Evolutionary conservation across 257 asterid genomes (phyloP).

Genomic region (Ehretia macrophylla): DNA sequence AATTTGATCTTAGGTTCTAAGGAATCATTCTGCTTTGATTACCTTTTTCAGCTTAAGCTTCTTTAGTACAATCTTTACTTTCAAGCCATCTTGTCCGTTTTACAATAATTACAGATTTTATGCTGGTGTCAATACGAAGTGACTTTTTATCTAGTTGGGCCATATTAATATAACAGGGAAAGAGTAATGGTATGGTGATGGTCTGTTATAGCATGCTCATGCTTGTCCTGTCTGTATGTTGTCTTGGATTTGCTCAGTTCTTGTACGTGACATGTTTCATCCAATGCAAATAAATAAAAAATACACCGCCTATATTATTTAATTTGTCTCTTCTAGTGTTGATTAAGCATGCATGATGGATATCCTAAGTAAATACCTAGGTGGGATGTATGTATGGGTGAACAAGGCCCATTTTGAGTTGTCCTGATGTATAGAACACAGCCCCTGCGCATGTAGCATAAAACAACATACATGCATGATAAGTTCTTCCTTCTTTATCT

Average conservation of each 20-base stretch:
- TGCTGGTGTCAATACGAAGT: too few species aligned
- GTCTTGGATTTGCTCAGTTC: too few species aligned
- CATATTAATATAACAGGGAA: too few species aligned
- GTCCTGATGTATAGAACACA: not conserved
- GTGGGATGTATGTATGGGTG: not conserved
- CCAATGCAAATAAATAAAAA: not conserved
- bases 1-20: not conserved
- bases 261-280: too few species aligned
- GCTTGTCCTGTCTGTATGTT: too few species aligned
- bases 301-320: not conserved
- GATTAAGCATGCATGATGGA: not conserved
- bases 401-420: conserved; percentile 11
- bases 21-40: not conserved
- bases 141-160: too few species aligned
- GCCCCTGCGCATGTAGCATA: not conserved
- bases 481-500: not conserved
- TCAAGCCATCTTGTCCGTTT: not conserved
- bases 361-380: too few species aligned
- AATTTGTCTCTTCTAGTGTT: not conserved
- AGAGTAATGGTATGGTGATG: too few species aligned
- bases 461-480: not conserved
- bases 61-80: not conserved
- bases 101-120: too few species aligned
- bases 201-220: too few species aligned
- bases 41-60: not conserved